Evolutionary conservation across 2,329 filamentous ascomycete genomes (phyloP), one percentile per base, ranked within the genome.

Genomic region (Colletotrichum sojae): DNA sequence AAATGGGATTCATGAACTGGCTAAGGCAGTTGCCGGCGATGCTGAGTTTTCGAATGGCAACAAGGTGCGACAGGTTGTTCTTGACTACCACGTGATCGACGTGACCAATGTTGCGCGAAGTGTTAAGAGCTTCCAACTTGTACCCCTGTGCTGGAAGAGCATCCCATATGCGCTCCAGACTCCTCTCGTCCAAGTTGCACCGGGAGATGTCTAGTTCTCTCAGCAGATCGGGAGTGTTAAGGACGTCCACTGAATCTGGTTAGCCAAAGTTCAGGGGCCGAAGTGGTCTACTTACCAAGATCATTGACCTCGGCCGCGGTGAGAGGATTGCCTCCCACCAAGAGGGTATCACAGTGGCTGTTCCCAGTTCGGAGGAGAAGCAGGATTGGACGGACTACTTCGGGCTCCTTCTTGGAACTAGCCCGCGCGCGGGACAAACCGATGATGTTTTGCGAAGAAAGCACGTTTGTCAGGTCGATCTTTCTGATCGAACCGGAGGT

Each of bases 401-500:
- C 84, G 2, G 77, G 77, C n/a, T 71, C 62, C 55, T 56, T 59
- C 27, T 52, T 66, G n/a, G 70, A 65, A 20, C 61, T 57, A 25
- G 60, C 69, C 46, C 56, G 69, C 20, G 31, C 55, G 31, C 52
- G 66, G 6, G 65, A 63, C 8, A 54, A 53, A 12, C 56, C 65
- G 6, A 61, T 39, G 15, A 64, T 72, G 9, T 69, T 70, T 43
- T 52, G 60, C 8, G 67, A 71, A 10, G 70, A 80, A 5, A 81
- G 57, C 12, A 81, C 76, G 55, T 86, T 85, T 16, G 82, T 83
- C 39, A 89, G 75, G 70, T 89, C 86, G 55, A 89, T 84, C 63
- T 86, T 85, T 49, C 84, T 82, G 39, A 89, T 83, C 0, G 85
- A 87, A 67, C 87, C 86, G 1, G 86, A 87, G 22, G 86, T 84